These are phyloP conservation scores for Neonectria ditissima DNA, from an alignment of 2,329 filamentous ascomycete species.

Conservation along the genomic window DNA sequence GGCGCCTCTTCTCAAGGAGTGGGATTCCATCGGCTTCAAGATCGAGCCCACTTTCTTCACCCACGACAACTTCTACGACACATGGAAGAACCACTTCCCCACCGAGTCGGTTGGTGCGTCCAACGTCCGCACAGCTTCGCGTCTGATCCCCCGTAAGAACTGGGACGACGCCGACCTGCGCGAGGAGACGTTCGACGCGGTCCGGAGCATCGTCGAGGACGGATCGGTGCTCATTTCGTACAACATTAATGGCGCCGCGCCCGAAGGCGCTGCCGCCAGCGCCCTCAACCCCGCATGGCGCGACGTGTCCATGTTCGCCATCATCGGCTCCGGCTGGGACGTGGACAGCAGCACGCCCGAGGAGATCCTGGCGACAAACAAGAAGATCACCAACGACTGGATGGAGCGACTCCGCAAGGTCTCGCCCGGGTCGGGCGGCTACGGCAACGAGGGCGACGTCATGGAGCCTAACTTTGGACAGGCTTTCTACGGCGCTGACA, in stretches of 20 bases:
- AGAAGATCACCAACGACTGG: slow-evolving; percentile 39
- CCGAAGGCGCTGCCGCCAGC: slow-evolving; percentile 42
- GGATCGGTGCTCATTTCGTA: slow-evolving; percentile 41
- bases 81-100: slow-evolving; percentile 57
- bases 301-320: slow-evolving; percentile 51
- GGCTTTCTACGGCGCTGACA: slow-evolving; percentile 46
- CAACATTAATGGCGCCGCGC: slow-evolving; percentile 39
- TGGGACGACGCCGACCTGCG: slow-evolving; percentile 34
- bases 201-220: slow-evolving; percentile 37
- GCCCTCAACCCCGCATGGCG: slow-evolving; percentile 61
- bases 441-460: slow-evolving; percentile 50
- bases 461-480: slow-evolving; percentile 47
- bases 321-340: slow-evolving; percentile 42
- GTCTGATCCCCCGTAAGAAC: slow-evolving; percentile 54
- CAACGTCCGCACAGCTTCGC: slow-evolving; percentile 49
- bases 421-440: slow-evolving; percentile 40
- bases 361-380: slow-evolving; percentile 40
- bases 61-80: slow-evolving; percentile 52
- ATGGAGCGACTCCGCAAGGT: slow-evolving; percentile 29
- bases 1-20: slow-evolving; percentile 47
- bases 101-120: slow-evolving; percentile 37
- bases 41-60: slow-evolving; percentile 48
- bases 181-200: slow-evolving; percentile 36
- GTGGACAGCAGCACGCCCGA: slow-evolving; percentile 14
- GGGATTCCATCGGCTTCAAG: slow-evolving; percentile 44